A percentile compares a stretch with the other conserved stretches of the same genome.
Evolutionary conservation across 768 basidiomycete genomes (phyloP).

Genomic region (Agrocybe praecox): DNA sequence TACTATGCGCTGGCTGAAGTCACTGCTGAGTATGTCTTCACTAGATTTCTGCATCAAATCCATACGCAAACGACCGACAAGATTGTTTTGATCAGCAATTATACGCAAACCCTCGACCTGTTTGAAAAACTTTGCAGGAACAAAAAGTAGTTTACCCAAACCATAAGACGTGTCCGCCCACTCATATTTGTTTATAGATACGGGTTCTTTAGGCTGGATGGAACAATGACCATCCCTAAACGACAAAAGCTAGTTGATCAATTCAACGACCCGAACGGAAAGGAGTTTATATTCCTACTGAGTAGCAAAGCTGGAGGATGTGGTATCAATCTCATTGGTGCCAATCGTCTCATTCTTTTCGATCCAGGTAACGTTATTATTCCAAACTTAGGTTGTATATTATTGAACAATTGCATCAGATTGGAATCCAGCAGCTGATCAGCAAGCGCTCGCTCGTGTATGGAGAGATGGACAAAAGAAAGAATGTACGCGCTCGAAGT

Average conservation of each 20-base stretch:
- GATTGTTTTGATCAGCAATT: constrained; percentile 96
- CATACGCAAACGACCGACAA: constrained; percentile 86
- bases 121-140: constrained; percentile 87
- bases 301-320: constrained; percentile 97
- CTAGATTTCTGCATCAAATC: constrained; percentile 84
- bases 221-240: constrained; percentile 90
- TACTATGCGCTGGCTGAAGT: not conserved
- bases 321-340: constrained; percentile 96
- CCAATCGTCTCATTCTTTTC: constrained; percentile 93
- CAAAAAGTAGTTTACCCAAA: constrained; percentile 67
- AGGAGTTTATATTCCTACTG: constrained; percentile 92
- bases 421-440: constrained; percentile 98
- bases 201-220: constrained; percentile 89
- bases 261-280: constrained; percentile 91
- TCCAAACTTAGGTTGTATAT: not conserved
- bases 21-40: not conserved
- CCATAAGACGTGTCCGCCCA: not conserved
- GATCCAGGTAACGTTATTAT: constrained; percentile 71
- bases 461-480: constrained; percentile 99
- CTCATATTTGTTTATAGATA: constrained; percentile 57
- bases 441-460: constrained; percentile 96
- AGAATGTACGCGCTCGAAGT: constrained; percentile 68
- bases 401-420: constrained; percentile 47
- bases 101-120: constrained; percentile 92
- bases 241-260: constrained; percentile 96